A percentile compares a stretch with the other conserved stretches of the same genome.
These are phyloP conservation scores for Calonectria multiphialidica DNA, from an alignment of 2,329 filamentous ascomycete species.

Conservation along the genomic window DNA sequence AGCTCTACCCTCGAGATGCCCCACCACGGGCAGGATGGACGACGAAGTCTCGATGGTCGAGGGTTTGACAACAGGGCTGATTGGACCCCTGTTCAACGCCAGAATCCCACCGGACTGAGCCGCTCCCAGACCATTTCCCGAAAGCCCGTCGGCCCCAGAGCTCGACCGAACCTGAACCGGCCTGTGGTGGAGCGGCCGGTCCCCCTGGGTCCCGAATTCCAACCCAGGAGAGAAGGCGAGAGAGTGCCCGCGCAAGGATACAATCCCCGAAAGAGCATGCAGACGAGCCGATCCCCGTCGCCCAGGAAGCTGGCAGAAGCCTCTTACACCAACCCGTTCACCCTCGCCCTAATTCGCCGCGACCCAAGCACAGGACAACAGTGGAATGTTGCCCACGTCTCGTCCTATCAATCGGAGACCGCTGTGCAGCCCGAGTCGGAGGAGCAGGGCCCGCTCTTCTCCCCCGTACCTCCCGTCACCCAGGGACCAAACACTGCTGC, in stretches of 20 bases:
- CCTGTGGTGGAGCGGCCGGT: constrained; percentile 26
- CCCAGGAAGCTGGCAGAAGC: constrained; percentile 49
- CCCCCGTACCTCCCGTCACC: constrained; percentile 37
- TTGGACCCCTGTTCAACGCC: constrained; percentile 22
- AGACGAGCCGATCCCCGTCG: constrained; percentile 49
- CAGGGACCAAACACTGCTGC: constrained; percentile 19
- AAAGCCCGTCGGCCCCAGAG: constrained; percentile 46
- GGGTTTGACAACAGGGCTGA: background rate
- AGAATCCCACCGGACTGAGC: background rate
- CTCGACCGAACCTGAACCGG: constrained; percentile 25
- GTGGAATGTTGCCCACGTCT: constrained; percentile 81
- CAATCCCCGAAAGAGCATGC: constrained; percentile 12
- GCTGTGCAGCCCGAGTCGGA: constrained; percentile 37
- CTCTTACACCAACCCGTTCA: constrained; percentile 59
- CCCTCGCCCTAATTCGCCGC: constrained; percentile 77
- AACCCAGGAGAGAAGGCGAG: constrained; percentile 26
- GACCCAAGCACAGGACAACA: constrained; percentile 77
- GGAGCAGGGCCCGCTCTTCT: constrained; percentile 38
- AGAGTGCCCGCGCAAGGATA: constrained; percentile 17
- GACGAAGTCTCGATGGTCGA: constrained; percentile 19
- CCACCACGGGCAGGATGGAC: constrained; percentile 23
- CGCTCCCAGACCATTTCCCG: constrained; percentile 37
- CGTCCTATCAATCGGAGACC: constrained; percentile 62
- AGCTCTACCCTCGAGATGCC: constrained; percentile 33
- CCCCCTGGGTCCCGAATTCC: constrained; percentile 19